Base-by-base conservation (phyloP, 768 basidiomycete genomes). In the Melanogaster broomeanus region DNA sequence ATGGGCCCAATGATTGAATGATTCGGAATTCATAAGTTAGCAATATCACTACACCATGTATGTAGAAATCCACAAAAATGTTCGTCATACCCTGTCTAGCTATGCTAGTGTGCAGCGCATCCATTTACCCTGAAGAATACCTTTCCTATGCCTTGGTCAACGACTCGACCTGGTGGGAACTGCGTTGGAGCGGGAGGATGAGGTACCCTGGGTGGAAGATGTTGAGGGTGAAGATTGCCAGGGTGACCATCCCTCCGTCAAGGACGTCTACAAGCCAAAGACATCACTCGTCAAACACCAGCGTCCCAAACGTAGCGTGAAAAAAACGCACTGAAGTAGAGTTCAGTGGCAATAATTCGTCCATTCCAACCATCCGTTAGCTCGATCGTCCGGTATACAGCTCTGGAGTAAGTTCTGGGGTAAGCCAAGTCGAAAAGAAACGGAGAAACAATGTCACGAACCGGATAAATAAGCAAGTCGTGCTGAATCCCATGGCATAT, bases 191-290 rank as follows among this genome's bases (percentile, higher is more conserved):
- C 6, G 35, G 35, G 35, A 37, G n/a, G 35, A 37, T 37, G 28
- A 78, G 66, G 24, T 60, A 45, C 6, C 74, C 77, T 3, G 80
- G 80, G 57, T 79, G 77, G 44, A 73, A 65, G 51, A 79, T 39
- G 60, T 78, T 80, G 22, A 78, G 60, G 0, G 71, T 65, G 57
- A 69, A 75, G 47, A 81, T 74, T 2, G 79, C 78, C 4, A 81
- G 60, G 6, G 68, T 58, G 42, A 81, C 70, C 72, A 78, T 77
- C 6, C 67, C 70, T 12, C 76, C 80, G 59, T 83, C 82, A 22
- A 82, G 68, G 9, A 76, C 66, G 58, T 81, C 80, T 81, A 54
- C 34, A 16, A 25, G 21, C n/a, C 5, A 19, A 22, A 41, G 40
- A 18, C 15, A 41, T 2, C 22, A 21, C 13, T 24, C 9, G 16